phyloP scores from a whole-genome alignment of 2,329 filamentous ascomycete genomes.

The Pleomassaria siparia region DNA sequence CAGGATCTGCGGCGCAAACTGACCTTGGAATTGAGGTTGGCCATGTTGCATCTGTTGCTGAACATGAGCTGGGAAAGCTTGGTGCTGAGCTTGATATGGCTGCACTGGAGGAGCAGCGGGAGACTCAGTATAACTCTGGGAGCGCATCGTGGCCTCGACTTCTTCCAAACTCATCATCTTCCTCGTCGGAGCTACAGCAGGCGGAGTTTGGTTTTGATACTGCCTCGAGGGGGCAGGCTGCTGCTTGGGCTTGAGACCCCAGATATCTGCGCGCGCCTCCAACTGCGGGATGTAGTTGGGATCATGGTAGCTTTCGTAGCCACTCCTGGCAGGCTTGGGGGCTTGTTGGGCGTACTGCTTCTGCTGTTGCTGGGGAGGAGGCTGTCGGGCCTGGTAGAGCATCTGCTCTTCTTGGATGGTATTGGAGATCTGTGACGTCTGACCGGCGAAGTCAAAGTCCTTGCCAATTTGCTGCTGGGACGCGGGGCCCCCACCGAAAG shows the following conservation, averaged over 20 bases:
- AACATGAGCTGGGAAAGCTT: constrained; percentile 19
- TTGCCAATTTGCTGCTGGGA: constrained; percentile 67
- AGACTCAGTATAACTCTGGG: constrained; percentile 57
- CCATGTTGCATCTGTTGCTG: constrained; percentile 31
- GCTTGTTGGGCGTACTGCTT: constrained; percentile 45
- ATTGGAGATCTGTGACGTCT: constrained; percentile 82
- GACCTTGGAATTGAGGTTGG: constrained; percentile 39
- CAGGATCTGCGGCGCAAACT: constrained; percentile 50
- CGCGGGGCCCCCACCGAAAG: constrained; percentile 64
- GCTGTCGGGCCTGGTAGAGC: constrained; percentile 75
- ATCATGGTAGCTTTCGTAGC: constrained; percentile 90
- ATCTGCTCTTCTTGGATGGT: constrained; percentile 90
- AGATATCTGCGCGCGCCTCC: constrained; percentile 89
- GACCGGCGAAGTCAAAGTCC: constrained; percentile 96
- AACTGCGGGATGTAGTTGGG: constrained; percentile 84
- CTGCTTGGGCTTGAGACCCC: constrained; percentile 73
- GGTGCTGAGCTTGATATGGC: constrained; percentile 24
- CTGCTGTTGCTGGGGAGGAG: constrained; percentile 52
- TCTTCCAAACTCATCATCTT: constrained; percentile 97
- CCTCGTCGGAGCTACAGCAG: constrained; percentile 49
- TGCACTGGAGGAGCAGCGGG: constrained; percentile 43
- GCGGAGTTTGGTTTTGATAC: constrained; percentile 22
- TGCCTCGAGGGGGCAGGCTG: constrained; percentile 41
- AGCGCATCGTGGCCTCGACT: constrained; percentile 89
- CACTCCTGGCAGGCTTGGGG: constrained; percentile 68